Base-by-base conservation (phyloP, 2,329 filamentous ascomycete species). In the Trichothecium roseum region DNA sequence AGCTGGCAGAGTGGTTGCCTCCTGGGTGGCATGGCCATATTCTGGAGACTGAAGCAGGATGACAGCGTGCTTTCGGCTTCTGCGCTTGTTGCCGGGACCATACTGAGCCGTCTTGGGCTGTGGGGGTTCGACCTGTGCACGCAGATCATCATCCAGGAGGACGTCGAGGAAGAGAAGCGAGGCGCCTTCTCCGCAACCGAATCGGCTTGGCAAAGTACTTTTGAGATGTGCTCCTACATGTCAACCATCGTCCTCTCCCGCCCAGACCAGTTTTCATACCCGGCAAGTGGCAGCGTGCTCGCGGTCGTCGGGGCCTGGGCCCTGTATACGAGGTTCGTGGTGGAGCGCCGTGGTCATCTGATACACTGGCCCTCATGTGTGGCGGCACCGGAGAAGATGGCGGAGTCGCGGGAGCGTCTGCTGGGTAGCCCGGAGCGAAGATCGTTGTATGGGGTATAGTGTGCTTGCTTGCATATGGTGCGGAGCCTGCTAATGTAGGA, bases 181-280 rank as follows among this genome's bases (percentile, higher is more conserved):
- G 82, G 79, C 1, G 59, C 66, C 0, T 87, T 88, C 45, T 85
- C 81, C 0, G 63, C 78, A 0, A 68, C 75, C 7, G 83, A 88
- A 52, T 69, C 76, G 8, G 68, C 75, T 0, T 65, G 78, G 28
- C 82, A 87, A 50, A 86, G 78, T 41, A 44, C 72, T 1, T 85
- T 84, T 41, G 81, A 87, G 52, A 64, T 86, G 32, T 53, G 77
- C 2, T 78, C 80, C 0, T 86, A 75, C 48, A 65, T 65, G 0
- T 67, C 69, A 1, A 87, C 82, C 0, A 75, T 84, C 40, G 49
- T 78, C 4, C 84, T 78, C 41, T 64, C 71, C 1, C 57, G 60
- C 0, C 81, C 81, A 0, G 64, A 69, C 4, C 67, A 83, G 45
- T 87, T 87, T 50, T 24, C 18, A 10, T 33, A 29, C 26, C 37